Evolutionary conservation across 164 flowering plant species (phyloP).

Genomic region (Stephania cephalantha): DNA sequence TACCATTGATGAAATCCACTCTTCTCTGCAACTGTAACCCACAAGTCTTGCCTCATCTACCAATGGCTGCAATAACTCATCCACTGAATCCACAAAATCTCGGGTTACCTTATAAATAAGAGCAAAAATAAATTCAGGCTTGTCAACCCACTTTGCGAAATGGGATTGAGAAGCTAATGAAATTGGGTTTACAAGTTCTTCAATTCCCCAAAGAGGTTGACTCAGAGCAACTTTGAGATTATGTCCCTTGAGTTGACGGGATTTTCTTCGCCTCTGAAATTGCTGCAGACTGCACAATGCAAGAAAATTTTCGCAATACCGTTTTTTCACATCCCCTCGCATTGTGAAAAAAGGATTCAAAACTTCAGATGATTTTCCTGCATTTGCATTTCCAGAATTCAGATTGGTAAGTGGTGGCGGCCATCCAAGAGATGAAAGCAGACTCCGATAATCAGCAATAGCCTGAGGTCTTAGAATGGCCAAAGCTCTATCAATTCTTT

Average conservation of each 20-base stretch:
- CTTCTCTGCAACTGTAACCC: slow-evolving; percentile 98
- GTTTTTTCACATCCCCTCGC: slow-evolving; percentile 74
- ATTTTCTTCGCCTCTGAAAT: slow-evolving; percentile 65
- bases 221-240: slow-evolving; percentile 40
- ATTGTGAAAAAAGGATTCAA: slow-evolving; percentile 71
- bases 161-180: slow-evolving; percentile 64
- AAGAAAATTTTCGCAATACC: slow-evolving; percentile 74
- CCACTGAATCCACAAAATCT: slow-evolving; percentile 89
- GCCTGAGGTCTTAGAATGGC: slow-evolving; percentile 91
- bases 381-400: slow-evolving; percentile 31
- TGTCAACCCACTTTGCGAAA: slow-evolving; percentile 83
- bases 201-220: slow-evolving; percentile 95
- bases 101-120: slow-evolving; percentile 76
- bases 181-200: slow-evolving; percentile 92
- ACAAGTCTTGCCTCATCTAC: slow-evolving; percentile 82
- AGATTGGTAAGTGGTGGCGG: slow-evolving; percentile 75
- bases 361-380: slow-evolving; percentile 34
- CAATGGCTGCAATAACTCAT: slow-evolving; percentile 89
- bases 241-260: slow-evolving; percentile 72
- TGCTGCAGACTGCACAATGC: slow-evolving; percentile 80
- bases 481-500: slow-evolving; percentile 84
- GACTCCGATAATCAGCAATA: slow-evolving; percentile 79
- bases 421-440: slow-evolving; percentile 93
- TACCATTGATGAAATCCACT: slow-evolving; percentile 95
- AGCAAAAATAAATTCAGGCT: slow-evolving; percentile 89